Conservation (phyloP, 2,329 filamentous ascomycete species). For the Penicillium sp. region DNA sequence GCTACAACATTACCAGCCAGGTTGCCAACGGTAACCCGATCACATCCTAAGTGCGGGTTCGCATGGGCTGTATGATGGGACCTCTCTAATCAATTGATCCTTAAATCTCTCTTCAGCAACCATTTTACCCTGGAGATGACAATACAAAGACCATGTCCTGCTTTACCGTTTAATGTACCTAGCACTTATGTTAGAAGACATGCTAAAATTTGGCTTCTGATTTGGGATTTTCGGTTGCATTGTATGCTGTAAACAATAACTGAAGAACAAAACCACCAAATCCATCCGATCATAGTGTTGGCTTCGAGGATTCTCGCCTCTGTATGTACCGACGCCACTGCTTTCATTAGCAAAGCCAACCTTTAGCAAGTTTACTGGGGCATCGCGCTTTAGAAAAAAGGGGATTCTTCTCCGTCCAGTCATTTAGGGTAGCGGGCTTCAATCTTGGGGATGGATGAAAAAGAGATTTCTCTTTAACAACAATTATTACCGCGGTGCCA, state of each 20-base stretch:
- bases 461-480: too few species aligned
- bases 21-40: slow-evolving; percentile 22
- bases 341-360: neutral
- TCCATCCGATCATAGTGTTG: neutral
- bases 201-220: too few species aligned
- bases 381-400: too few species aligned
- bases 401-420: too few species aligned
- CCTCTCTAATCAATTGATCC: neutral
- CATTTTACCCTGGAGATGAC: neutral
- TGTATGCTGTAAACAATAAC: neutral
- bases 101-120: too few species aligned
- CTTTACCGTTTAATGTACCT: neutral
- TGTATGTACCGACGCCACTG: slow-evolving; percentile 19
- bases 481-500: too few species aligned
- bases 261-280: neutral
- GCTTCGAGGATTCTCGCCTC: neutral
- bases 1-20: slow-evolving; percentile 20
- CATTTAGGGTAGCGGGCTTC: too few species aligned
- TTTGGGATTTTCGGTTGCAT: neutral
- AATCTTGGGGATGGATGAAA: too few species aligned
- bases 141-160: neutral
- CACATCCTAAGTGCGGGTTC: neutral
- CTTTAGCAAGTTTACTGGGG: too few species aligned
- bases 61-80: neutral
- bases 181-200: too few species aligned